These are phyloP conservation scores for Cercospora nicotianae DNA, from an alignment of 2,329 filamentous ascomycete genomes.

Conservation along the genomic window DNA sequence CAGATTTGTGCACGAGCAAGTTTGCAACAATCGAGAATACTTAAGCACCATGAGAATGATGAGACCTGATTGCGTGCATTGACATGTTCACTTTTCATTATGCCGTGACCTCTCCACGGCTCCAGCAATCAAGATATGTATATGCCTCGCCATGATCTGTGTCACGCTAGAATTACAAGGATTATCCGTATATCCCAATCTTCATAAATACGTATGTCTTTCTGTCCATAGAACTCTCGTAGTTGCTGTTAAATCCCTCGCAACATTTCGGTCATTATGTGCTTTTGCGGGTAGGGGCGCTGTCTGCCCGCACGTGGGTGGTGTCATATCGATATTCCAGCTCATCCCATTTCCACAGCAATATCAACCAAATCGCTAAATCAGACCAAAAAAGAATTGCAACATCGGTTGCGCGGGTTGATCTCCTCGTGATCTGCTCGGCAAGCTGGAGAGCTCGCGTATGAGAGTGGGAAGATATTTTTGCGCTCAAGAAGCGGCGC, in stretches of 20 bases:
- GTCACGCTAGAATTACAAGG: background rate
- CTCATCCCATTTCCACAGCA: background rate
- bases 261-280: slow-evolving; percentile 5
- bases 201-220: slow-evolving; percentile 2
- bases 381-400: background rate
- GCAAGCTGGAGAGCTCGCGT: background rate
- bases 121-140: background rate
- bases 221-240: slow-evolving; percentile 1
- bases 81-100: background rate
- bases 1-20: background rate
- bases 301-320: background rate
- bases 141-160: background rate
- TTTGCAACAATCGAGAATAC: background rate
- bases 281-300: background rate
- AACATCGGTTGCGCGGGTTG: background rate
- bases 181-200: background rate
- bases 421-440: background rate
- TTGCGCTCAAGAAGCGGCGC: slow-evolving; percentile 19
- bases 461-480: background rate
- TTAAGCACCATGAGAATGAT: background rate
- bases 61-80: background rate
- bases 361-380: slow-evolving; percentile 2
- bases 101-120: background rate
- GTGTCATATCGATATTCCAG: background rate
- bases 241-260: background rate